Conservation (phyloP, 148 eudicot species). For the Pouteria glomerata region DNA sequence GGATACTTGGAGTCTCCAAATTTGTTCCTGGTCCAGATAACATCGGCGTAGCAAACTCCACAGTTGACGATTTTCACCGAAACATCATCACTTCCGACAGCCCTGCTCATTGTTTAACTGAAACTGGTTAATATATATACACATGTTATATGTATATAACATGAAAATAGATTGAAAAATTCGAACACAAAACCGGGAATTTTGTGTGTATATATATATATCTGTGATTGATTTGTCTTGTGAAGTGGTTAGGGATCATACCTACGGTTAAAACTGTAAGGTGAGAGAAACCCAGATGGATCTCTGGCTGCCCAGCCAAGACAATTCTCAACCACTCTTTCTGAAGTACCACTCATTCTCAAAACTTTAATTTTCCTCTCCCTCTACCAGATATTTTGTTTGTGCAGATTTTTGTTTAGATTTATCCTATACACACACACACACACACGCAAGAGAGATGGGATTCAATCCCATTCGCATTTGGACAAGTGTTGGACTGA, state of each 20-base stretch:
- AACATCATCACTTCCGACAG: conserved; percentile 52
- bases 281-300: conserved; percentile 65
- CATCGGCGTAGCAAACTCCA: conserved; percentile 82
- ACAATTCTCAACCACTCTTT: conserved; percentile 25
- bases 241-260: background rate
- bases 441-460: too few relatives aligned
- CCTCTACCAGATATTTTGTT: too few relatives aligned
- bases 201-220: background rate
- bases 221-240: background rate
- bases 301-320: conserved; percentile 70
- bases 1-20: conserved; percentile 57
- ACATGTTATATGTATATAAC: too few relatives aligned
- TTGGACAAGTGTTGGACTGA: too few relatives aligned
- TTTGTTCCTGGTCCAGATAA: conserved; percentile 51
- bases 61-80: conserved; percentile 56
- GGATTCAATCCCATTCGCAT: too few relatives aligned
- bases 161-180: too few relatives aligned
- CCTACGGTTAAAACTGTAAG: conserved; percentile 61
- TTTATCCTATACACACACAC: too few relatives aligned
- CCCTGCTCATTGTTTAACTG: conserved; percentile 26
- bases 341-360: too few relatives aligned
- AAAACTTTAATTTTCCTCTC: too few relatives aligned
- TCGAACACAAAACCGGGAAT: background rate
- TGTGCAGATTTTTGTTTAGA: too few relatives aligned
- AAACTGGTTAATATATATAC: background rate